Evolutionary conservation across 805 yeast species (phyloP).

Genomic region (Zygotorulaspora danielsina): DNA sequence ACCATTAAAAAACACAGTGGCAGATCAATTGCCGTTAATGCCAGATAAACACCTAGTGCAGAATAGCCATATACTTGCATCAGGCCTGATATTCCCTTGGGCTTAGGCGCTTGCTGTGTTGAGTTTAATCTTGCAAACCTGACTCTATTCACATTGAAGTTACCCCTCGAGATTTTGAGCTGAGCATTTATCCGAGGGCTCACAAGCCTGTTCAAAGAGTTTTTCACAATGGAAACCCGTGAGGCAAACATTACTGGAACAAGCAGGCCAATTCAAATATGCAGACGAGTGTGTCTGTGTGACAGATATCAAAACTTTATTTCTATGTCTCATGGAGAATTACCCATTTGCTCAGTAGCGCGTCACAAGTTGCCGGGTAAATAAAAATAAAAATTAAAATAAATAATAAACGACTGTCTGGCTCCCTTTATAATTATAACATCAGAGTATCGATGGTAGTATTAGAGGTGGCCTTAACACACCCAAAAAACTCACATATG

Average conservation of each 20-base stretch:
- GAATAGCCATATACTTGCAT: constrained; percentile 86
- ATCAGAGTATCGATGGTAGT: no score
- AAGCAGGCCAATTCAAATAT: not conserved
- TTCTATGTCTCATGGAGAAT: no score
- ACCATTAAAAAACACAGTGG: constrained; percentile 81
- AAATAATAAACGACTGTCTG: no score
- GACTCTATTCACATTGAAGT: constrained; percentile 3
- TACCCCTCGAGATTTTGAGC: constrained; percentile 1
- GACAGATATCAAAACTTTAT: no score
- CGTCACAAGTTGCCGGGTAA: not conserved
- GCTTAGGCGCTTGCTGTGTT: constrained; percentile 15
- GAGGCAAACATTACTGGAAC: not conserved
- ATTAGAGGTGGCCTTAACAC: no score
- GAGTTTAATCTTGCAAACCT: constrained; percentile 9
- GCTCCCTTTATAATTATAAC: no score
- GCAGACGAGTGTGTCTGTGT: not conserved
- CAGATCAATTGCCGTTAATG: constrained; percentile 67
- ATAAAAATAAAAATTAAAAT: no score
- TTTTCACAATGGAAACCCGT: not conserved
- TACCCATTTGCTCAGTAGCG: not conserved
- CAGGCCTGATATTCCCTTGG: constrained; percentile 49
- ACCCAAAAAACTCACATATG: no score
- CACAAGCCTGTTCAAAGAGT: constrained; percentile 3
- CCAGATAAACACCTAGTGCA: constrained; percentile 80
- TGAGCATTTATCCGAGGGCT: constrained; percentile 6